A percentile compares a stretch with the other conserved stretches of the same genome.
phyloP scores from a whole-genome alignment of 1,284 basidiomycete genomes.

The Dichomitus squalens region DNA sequence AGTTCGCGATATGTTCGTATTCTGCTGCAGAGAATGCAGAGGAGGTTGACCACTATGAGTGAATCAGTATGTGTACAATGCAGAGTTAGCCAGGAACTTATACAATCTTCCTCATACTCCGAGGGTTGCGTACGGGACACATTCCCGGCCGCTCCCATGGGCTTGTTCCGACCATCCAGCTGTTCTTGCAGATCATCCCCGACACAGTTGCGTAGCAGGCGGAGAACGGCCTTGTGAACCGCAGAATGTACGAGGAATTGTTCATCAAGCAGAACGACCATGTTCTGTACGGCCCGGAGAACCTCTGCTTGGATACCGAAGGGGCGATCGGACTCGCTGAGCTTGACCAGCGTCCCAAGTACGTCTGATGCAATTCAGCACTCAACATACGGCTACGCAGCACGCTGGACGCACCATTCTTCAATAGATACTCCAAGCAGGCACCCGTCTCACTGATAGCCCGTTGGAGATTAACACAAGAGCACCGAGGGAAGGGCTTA shows the following conservation, averaged over 20 bases:
- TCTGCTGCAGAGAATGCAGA: slow-evolving; percentile 89
- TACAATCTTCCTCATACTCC: slow-evolving; percentile 85
- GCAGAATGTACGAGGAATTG: slow-evolving; percentile 90
- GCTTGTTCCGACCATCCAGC: slow-evolving; percentile 71
- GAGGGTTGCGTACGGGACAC: slow-evolving; percentile 70
- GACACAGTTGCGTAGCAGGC: slow-evolving; percentile 85
- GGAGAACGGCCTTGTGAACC: slow-evolving; percentile 86
- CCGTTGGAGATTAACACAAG: slow-evolving; percentile 12
- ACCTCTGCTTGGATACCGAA: slow-evolving; percentile 87
- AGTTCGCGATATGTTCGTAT: slow-evolving; percentile 89
- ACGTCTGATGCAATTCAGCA: slow-evolving; percentile 57
- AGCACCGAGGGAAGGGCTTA: not conserved
- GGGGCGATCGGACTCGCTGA: slow-evolving; percentile 83
- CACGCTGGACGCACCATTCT: slow-evolving; percentile 62
- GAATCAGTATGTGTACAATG: slow-evolving; percentile 11
- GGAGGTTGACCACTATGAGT: slow-evolving; percentile 77
- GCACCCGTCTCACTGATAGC: slow-evolving; percentile 73
- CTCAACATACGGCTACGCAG: not conserved
- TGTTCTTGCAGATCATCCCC: slow-evolving; percentile 90
- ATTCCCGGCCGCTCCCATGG: slow-evolving; percentile 82
- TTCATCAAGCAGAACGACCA: slow-evolving; percentile 88
- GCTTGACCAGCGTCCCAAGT: slow-evolving; percentile 79
- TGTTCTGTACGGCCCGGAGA: slow-evolving; percentile 80
- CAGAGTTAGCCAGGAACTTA: slow-evolving; percentile 33
- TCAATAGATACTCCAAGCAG: slow-evolving; percentile 89